A percentile compares a stretch with the other conserved stretches of the same genome.
phyloP scores from a whole-genome alignment of 768 basidiomycete species.

The Tubosaeta sp. region DNA sequence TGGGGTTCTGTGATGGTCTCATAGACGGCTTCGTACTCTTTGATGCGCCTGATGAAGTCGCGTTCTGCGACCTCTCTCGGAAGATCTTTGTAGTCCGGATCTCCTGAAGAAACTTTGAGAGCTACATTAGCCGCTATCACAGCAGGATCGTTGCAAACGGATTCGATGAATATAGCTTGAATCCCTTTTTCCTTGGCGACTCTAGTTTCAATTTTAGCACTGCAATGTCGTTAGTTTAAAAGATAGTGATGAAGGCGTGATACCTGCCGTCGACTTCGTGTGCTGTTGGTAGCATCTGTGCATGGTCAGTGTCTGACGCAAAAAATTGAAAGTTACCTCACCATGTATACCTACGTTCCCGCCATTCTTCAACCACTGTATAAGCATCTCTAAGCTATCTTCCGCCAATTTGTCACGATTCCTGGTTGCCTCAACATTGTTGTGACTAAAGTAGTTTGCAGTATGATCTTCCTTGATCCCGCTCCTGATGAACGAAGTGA shows the following conservation, averaged over 20 bases:
- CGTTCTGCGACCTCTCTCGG: constrained; percentile 78
- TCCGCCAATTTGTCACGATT: constrained; percentile 79
- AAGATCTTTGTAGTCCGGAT: constrained; percentile 95
- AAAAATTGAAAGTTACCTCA: constrained; percentile 29
- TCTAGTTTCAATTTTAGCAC: constrained; percentile 80
- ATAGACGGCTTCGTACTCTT: constrained; percentile 91
- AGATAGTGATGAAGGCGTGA: not conserved
- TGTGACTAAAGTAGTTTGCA: constrained; percentile 83
- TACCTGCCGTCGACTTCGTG: constrained; percentile 61
- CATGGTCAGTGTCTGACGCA: not conserved
- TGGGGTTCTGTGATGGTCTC: constrained; percentile 91
- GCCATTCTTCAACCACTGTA: constrained; percentile 90
- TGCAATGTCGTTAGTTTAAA: constrained; percentile 25
- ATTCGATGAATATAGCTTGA: constrained; percentile 90
- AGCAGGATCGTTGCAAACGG: constrained; percentile 88
- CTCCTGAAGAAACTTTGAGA: constrained; percentile 92
- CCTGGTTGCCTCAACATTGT: constrained; percentile 72
- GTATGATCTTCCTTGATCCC: constrained; percentile 90
- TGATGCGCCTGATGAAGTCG: constrained; percentile 90
- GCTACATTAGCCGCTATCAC: constrained; percentile 95
- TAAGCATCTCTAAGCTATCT: constrained; percentile 92
- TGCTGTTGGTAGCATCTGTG: constrained; percentile 95
- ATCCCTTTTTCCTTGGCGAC: constrained; percentile 85
- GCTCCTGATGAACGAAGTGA: constrained; percentile 41
- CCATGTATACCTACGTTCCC: constrained; percentile 99